Conservation (phyloP, 2,329 filamentous ascomycete species). For the Spiromastix sp. region DNA sequence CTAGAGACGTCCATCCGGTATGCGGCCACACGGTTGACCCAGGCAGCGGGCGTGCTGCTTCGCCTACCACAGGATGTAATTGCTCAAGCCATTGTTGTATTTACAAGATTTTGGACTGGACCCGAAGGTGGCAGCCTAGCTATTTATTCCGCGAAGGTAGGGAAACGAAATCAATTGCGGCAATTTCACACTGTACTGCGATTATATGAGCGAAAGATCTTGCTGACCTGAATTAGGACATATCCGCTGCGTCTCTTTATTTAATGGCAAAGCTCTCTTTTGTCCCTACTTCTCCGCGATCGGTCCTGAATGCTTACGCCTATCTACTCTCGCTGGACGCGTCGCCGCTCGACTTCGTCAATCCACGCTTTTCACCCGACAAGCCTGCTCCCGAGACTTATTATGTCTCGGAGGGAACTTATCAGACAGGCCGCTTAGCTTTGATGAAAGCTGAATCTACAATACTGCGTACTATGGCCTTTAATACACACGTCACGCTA, state of each 20-base stretch:
- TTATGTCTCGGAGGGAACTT: conserved; percentile 64
- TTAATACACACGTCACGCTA: conserved; percentile 73
- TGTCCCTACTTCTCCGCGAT: conserved; percentile 63
- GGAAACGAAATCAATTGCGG: too few relatives aligned
- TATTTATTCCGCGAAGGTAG: conserved; percentile 35
- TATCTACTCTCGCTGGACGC: conserved; percentile 58
- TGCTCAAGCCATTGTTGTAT: conserved; percentile 71
- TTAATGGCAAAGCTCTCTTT: conserved; percentile 74
- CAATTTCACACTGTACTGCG: not conserved
- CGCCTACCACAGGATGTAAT: conserved; percentile 77
- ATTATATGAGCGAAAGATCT: conserved; percentile 2
- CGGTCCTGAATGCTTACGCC: conserved; percentile 73
- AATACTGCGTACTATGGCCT: conserved; percentile 65
- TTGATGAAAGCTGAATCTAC: conserved; percentile 67
- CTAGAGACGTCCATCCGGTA: conserved; percentile 35
- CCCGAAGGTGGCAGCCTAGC: conserved; percentile 34
- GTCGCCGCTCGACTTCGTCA: conserved; percentile 42
- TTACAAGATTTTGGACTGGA: conserved; percentile 68
- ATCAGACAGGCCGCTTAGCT: conserved; percentile 52
- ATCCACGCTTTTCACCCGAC: conserved; percentile 17
- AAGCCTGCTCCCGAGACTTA: conserved; percentile 43
- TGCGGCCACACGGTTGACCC: conserved; percentile 35
- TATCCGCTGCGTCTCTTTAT: conserved; percentile 73
- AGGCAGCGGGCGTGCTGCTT: conserved; percentile 54
- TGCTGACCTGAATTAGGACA: conserved; percentile 44